Evolutionary conservation across 2,329 filamentous ascomycete species (phyloP).

Genomic region (Claviceps monticola): DNA sequence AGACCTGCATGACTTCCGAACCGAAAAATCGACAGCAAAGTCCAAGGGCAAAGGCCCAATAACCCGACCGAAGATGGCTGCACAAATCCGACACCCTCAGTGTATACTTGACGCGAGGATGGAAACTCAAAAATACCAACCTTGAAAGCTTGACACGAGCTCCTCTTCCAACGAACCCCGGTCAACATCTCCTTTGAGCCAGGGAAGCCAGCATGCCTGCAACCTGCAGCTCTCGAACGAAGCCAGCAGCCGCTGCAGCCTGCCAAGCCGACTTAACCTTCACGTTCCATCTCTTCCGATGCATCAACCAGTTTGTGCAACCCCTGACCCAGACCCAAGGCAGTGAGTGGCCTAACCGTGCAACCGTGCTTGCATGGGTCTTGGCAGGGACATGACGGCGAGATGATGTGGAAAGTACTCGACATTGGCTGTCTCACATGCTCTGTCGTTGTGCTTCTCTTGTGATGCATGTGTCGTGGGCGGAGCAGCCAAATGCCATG

Average conservation of each 20-base stretch:
- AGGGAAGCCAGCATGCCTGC: background rate
- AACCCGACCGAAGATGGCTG: too few species aligned
- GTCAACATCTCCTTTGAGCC: background rate
- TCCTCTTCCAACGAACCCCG: background rate
- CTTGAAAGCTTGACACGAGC: too few species aligned
- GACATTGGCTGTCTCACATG: too few species aligned
- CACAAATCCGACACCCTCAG: too few species aligned
- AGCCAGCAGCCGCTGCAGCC: background rate
- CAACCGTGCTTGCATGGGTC: background rate
- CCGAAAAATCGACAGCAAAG: too few species aligned
- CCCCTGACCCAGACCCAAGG: constrained; percentile 1
- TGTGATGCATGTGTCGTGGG: too few species aligned
- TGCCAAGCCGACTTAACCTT: background rate
- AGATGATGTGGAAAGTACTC: background rate
- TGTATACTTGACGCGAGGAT: background rate
- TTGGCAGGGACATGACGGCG: background rate
- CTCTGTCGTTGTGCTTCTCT: too few species aligned
- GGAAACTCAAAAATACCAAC: background rate
- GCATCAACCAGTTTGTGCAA: background rate
- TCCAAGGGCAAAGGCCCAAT: too few species aligned
- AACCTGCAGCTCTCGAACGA: background rate
- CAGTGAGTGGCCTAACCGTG: background rate
- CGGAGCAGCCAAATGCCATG: background rate
- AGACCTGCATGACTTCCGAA: too few species aligned
- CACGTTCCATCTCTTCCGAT: background rate